Evolutionary conservation across 179 eudicot species (phyloP).

Genomic region (Sideroxylon spinosum): DNA sequence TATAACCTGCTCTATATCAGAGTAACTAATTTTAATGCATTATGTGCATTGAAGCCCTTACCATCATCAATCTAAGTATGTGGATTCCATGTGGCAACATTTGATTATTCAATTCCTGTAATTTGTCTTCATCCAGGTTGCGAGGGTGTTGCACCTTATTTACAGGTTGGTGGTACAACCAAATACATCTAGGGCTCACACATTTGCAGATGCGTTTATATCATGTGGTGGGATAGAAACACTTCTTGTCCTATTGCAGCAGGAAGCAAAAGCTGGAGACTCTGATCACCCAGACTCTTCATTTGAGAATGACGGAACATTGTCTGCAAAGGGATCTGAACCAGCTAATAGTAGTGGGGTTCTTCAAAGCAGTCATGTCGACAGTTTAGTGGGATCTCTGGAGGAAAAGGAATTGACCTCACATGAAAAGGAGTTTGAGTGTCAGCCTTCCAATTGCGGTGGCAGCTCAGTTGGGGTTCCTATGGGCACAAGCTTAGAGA

Average conservation of each 20-base stretch:
- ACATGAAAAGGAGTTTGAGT: constrained; percentile 30
- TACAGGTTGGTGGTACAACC: constrained; percentile 97
- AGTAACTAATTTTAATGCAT: too few species aligned
- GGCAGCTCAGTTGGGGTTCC: constrained; percentile 25
- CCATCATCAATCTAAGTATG: too few species aligned
- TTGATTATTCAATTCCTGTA: constrained; percentile 14
- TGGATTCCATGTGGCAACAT: not conserved
- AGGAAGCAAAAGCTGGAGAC: constrained; percentile 86
- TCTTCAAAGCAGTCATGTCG: constrained; percentile 27
- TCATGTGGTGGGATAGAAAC: constrained; percentile 97
- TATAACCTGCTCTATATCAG: too few species aligned
- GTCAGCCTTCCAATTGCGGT: constrained; percentile 27
- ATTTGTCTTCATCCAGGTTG: constrained; percentile 58
- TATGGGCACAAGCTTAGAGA: constrained; percentile 40
- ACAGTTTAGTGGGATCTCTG: constrained; percentile 24
- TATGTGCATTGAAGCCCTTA: too few species aligned
- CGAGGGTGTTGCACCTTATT: constrained; percentile 87
- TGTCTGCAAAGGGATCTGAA: constrained; percentile 32
- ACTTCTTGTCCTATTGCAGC: constrained; percentile 89
- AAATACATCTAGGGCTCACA: constrained; percentile 80
- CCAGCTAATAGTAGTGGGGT: constrained; percentile 24
- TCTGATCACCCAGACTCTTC: constrained; percentile 36
- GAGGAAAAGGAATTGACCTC: constrained; percentile 39
- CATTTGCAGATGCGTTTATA: constrained; percentile 86
- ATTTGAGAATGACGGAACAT: constrained; percentile 31